Evolutionary conservation across 164 flowering plant genomes (phyloP), one percentile per base, ranked within the genome.

Genomic region (Cinnamomum chago): DNA sequence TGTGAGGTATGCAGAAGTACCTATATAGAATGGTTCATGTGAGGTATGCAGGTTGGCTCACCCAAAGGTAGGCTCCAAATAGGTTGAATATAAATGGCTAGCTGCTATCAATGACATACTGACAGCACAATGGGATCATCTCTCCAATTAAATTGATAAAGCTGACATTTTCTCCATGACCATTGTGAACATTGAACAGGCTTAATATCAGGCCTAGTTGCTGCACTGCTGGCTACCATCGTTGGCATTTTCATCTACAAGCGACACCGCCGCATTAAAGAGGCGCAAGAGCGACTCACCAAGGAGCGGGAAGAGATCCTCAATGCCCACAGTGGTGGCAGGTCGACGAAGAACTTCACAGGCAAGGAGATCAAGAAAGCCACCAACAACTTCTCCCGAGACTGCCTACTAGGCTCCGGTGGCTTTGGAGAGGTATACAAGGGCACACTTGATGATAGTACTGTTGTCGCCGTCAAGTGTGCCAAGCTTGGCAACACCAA

Each of bases 391-490:
- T 90, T 87, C 83, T 73, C 89, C 71, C 70, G 25, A 1, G 88
- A 89, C 78, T 84, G 82, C 50, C 84, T 90, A 3, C 85, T 90
- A 0, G 92, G 92, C 18, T 30, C 75, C 14, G 94, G 94, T 2
- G 94, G 92, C 24, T 89, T 75, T 62, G 94, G 94, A 0, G 92
- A 90, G 67, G 92, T 90, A 22, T 89, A 76, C 86, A 84, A 81
- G 68, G 94, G 91, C 47, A 17, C 72, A 25, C 87, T 88, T 1
- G 68, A 76, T 0, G 91, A 89, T 40, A 89, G 89, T 3, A 89
- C 92, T 0, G 70, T 75, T 1, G 82, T 85, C 0, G 91, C 94
- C 13, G 79, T 88, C 78, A 90, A 90, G 73, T 77, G 84, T 27
- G 90, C 94, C 62, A 90, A 89, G 80, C 73, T 88, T 9, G 91